These are phyloP conservation scores for Russula sp. DNA, from an alignment of 768 basidiomycete species.

Conservation along the genomic window DNA sequence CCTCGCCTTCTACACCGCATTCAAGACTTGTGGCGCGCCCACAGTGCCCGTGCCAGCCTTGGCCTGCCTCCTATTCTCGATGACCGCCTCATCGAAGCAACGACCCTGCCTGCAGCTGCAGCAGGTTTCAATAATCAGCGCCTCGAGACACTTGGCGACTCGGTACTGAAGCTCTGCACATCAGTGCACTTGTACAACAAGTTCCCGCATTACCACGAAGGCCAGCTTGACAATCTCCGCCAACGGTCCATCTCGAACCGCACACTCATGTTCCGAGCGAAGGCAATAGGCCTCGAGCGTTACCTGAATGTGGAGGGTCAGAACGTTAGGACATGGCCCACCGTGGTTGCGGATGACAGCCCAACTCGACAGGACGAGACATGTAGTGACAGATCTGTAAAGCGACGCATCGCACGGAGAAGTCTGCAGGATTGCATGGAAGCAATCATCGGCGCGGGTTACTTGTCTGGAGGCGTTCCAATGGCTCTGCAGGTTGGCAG, in stretches of 20 bases:
- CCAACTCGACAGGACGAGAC: constrained; percentile 28
- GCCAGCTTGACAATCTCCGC: constrained; percentile 65
- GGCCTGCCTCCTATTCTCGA: constrained; percentile 55
- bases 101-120: constrained; percentile 62
- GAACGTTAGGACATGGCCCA: constrained; percentile 54
- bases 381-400: constrained; percentile 31
- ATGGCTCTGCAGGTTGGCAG: constrained; percentile 62
- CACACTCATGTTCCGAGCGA: constrained; percentile 61
- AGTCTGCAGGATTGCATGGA: constrained; percentile 89
- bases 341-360: constrained; percentile 37
- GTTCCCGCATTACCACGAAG: constrained; percentile 76
- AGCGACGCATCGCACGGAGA: constrained; percentile 53
- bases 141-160: constrained; percentile 82
- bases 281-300: constrained; percentile 53
- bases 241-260: constrained; percentile 63
- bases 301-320: constrained; percentile 58
- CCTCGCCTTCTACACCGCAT: constrained; percentile 64
- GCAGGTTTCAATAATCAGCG: constrained; percentile 77
- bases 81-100: constrained; percentile 60
- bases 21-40: constrained; percentile 58
- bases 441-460: constrained; percentile 73
- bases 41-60: constrained; percentile 45
- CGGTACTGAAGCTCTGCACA: constrained; percentile 69
- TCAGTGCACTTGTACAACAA: constrained; percentile 74
- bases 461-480: constrained; percentile 62